Evolutionary conservation across 2,329 filamentous ascomycete species (phyloP).

Genomic region (Sporothrix curviconia): DNA sequence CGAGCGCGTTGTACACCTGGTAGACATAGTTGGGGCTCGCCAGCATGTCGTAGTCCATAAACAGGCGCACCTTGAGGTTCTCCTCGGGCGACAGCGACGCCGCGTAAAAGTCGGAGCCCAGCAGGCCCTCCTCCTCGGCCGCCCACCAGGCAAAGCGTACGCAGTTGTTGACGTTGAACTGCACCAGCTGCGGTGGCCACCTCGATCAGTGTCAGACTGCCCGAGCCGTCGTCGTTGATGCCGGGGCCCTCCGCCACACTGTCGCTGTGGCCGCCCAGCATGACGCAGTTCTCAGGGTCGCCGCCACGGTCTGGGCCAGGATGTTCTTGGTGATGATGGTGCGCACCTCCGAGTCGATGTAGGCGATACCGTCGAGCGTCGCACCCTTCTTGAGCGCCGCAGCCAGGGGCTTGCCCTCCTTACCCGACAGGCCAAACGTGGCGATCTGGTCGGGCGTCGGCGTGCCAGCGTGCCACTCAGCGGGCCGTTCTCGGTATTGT

Average conservation of each 20-base stretch:
- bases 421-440: constrained; percentile 59
- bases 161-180: constrained; percentile 56
- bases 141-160: constrained; percentile 64
- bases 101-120: constrained; percentile 59
- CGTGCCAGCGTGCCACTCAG: constrained; percentile 61
- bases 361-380: constrained; percentile 48
- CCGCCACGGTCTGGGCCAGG: constrained; percentile 54
- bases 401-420: constrained; percentile 51
- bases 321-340: constrained; percentile 53
- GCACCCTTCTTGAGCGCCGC: constrained; percentile 46
- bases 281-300: constrained; percentile 57
- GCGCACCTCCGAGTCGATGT: constrained; percentile 52
- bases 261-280: constrained; percentile 60
- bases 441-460: constrained; percentile 56
- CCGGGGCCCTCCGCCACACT: constrained; percentile 58
- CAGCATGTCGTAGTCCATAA: constrained; percentile 67
- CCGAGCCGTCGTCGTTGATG: constrained; percentile 74
- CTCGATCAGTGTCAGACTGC: constrained; percentile 56
- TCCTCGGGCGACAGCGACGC: constrained; percentile 48
- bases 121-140: constrained; percentile 59
- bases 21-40: constrained; percentile 60
- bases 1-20: constrained; percentile 66
- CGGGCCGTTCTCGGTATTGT: constrained; percentile 60
- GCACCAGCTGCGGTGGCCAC: constrained; percentile 52
- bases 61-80: constrained; percentile 56